These are phyloP conservation scores for Akanthomyces uredinophilus DNA, from an alignment of 2,329 filamentous ascomycete genomes.

Conservation along the genomic window DNA sequence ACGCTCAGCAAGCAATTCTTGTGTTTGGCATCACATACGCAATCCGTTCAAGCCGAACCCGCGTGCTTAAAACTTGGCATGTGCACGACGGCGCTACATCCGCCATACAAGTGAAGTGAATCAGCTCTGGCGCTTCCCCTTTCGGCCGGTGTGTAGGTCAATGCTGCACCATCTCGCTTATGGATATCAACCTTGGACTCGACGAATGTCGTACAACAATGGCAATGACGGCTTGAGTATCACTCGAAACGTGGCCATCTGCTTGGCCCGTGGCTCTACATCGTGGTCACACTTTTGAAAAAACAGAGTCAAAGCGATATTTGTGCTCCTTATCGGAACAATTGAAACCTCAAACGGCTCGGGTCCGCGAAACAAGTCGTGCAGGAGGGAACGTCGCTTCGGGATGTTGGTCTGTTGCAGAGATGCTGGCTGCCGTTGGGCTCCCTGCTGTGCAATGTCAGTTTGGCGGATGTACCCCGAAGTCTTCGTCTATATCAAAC, in stretches of 20 bases:
- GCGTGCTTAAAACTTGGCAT: not conserved
- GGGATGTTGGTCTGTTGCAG: not conserved
- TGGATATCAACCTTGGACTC: not conserved
- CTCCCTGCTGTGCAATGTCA: not conserved
- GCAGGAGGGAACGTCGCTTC: too few relatives aligned
- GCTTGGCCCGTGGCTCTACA: not conserved
- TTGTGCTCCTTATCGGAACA: not conserved
- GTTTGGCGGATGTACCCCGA: conserved; percentile 4
- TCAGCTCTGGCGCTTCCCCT: not conserved
- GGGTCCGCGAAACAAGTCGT: not conserved
- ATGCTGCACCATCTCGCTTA: conserved; percentile 8
- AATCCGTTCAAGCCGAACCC: not conserved
- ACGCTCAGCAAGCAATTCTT: not conserved
- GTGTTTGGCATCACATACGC: not conserved
- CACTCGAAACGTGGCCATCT: too few relatives aligned
- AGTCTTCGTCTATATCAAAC: not conserved
- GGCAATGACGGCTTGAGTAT: not conserved
- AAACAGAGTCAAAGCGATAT: not conserved
- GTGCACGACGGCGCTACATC: not conserved
- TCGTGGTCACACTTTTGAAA: not conserved
- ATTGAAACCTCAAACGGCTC: not conserved
- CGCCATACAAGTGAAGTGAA: not conserved
- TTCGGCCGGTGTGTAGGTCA: not conserved
- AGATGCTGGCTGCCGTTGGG: not conserved
- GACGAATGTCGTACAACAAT: not conserved